Evolutionary conservation across 169 alveolate species (phyloP), one percentile per base, ranked within the genome.

Genomic region (Plasmodium adleri): DNA sequence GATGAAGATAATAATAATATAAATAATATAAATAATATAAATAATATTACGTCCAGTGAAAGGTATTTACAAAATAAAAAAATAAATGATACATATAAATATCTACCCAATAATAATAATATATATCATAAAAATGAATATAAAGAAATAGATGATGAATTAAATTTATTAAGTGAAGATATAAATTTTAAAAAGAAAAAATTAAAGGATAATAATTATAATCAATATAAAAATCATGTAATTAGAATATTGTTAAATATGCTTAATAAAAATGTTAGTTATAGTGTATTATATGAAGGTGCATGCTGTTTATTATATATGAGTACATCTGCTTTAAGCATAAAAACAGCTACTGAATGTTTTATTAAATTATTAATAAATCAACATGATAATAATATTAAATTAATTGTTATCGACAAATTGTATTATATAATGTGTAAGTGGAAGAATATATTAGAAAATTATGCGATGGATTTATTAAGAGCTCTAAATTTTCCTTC

Each of bases 311-410:
- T 96, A 52, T 86, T 94, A 45, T 92, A 95, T 71, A 71, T 97
- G 60, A 94, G 98, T 28, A 90, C 94, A 17, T 93, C 95, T 20
- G 94, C 95, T 47, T 87, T 94, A 45, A 96, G 97, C 8, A 88
- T 97, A 26, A 95, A 95, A 83, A 92, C 96, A 13, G 99, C 99
- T 3, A 96, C 97, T n/a, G 93, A 95, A 60, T 95, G 96, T n/a
- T 95, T 96, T 75, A 92, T 97, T 17, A 95, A 96, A 71, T 91
- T 98, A 20, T 76, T 98, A 59, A 88, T 95, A 83, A 96, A 96
- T 60, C 97, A 97, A 52, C 96, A 98, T 67, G 99, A 98, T 72
- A 95, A 97, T 76, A 98, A 98, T 92, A 97, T 97, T 22, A 97
- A 97, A 88, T 76, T 97, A 76, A 87, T 96, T 56, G 91, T 93